Evolutionary conservation across 306 rosid genomes (phyloP).

Genomic region (Mimosa pudica): DNA sequence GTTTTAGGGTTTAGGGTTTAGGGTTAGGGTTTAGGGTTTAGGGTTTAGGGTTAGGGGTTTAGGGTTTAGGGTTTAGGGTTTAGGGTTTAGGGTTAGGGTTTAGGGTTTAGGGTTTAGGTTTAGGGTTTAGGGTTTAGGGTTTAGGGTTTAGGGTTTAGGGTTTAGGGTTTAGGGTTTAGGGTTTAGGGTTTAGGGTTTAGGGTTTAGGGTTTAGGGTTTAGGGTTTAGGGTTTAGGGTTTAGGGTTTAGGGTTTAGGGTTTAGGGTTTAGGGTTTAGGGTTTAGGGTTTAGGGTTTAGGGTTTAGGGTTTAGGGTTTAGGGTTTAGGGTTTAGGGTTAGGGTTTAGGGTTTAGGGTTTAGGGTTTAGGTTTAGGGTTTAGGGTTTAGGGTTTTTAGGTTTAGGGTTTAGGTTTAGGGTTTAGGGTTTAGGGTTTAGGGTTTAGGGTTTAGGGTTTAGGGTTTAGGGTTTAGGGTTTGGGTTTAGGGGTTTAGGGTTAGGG

Average conservation of each 20-base stretch:
- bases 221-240: too few species aligned
- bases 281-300: neutral
- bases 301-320: neutral
- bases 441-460: constrained; percentile 31
- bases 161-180: constrained; percentile 22
- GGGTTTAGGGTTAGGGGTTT: too few species aligned
- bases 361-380: constrained; percentile 18
- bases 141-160: too few species aligned
- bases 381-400: constrained; percentile 17
- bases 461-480: neutral
- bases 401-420: constrained; percentile 7
- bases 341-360: constrained; percentile 15
- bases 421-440: constrained; percentile 7
- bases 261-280: neutral
- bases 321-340: neutral
- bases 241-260: neutral
- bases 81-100: too few species aligned
- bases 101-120: too few species aligned
- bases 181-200: neutral
- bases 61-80: too few species aligned
- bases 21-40: too few species aligned
- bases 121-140: too few species aligned
- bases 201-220: too few species aligned
- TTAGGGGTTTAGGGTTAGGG: too few species aligned
- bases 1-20: too few species aligned